These are phyloP conservation scores for Themeda triandra DNA, from an alignment of 176 grass and related monocot genomes.

Conservation along the genomic window DNA sequence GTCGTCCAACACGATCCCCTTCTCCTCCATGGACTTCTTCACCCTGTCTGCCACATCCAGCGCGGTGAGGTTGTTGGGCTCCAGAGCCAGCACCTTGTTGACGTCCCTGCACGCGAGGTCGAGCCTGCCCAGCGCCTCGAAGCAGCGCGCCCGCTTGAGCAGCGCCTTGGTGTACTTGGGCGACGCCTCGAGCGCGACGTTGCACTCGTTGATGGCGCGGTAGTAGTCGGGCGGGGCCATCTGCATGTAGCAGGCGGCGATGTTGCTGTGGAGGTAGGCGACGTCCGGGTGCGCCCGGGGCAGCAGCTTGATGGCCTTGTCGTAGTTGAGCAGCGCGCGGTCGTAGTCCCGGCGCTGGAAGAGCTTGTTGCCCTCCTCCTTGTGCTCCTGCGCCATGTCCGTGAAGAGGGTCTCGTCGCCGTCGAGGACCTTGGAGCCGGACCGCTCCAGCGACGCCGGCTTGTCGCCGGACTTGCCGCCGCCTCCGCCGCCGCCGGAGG, in stretches of 20 bases:
- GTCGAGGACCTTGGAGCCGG: constrained; percentile 69
- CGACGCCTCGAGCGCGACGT: constrained; percentile 58
- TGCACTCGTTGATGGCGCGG: constrained; percentile 81
- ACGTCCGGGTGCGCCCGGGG: constrained; percentile 53
- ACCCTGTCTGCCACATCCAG: constrained; percentile 74
- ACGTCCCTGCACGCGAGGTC: constrained; percentile 72
- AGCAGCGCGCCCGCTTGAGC: constrained; percentile 83
- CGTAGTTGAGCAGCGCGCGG: constrained; percentile 71
- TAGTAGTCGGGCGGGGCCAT: constrained; percentile 73
- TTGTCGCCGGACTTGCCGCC: constrained; percentile 39
- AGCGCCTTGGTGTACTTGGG: constrained; percentile 84
- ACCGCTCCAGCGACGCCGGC: constrained; percentile 23
- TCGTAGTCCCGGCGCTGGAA: constrained; percentile 85
- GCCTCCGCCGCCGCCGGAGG: constrained; percentile 25
- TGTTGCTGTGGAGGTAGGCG: constrained; percentile 75
- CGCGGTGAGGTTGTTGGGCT: constrained; percentile 78
- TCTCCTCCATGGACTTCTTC: constrained; percentile 61
- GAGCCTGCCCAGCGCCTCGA: constrained; percentile 65
- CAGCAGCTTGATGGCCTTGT: constrained; percentile 76
- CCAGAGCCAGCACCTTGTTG: constrained; percentile 48
- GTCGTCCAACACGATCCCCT: constrained; percentile 60
- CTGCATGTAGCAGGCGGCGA: constrained; percentile 96
- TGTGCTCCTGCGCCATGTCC: constrained; percentile 69
- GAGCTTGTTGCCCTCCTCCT: constrained; percentile 82
- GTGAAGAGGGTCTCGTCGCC: constrained; percentile 67